Conservation (phyloP, 2,329 filamentous ascomycete genomes). For the Passalora sequoiae region DNA sequence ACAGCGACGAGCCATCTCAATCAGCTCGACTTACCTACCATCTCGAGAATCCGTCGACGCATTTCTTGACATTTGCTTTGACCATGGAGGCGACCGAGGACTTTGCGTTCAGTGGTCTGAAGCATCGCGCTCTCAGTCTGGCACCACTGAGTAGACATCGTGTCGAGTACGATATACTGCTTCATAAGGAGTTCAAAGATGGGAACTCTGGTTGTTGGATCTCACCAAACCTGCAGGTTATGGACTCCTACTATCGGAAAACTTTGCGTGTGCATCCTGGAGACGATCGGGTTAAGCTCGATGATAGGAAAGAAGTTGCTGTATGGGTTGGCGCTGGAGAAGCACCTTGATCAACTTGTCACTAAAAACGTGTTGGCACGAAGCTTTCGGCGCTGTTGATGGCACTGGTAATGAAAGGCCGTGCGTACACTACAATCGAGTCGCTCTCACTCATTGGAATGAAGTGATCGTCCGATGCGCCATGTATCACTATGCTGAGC, state of each 20-base stretch:
- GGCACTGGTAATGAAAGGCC: too few species aligned
- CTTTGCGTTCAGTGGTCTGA: constrained; percentile 88
- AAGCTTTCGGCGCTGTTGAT: too few species aligned
- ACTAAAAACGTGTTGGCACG: too few species aligned
- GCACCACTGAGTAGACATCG: constrained; percentile 73
- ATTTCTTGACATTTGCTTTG: constrained; percentile 89
- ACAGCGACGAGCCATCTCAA: constrained; percentile 27
- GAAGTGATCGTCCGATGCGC: too few species aligned
- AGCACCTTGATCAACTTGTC: not conserved
- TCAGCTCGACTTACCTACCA: constrained; percentile 52
- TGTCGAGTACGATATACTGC: constrained; percentile 69
- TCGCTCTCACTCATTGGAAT: too few species aligned
- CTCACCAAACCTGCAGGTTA: constrained; percentile 66
- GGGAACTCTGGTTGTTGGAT: constrained; percentile 57
- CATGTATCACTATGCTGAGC: too few species aligned
- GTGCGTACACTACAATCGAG: too few species aligned
- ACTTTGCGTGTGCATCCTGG: constrained; percentile 74
- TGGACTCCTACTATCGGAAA: constrained; percentile 92
- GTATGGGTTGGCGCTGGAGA: constrained; percentile 6
- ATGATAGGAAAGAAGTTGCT: constrained; percentile 12
- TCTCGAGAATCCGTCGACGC: constrained; percentile 88
- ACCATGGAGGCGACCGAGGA: constrained; percentile 87
- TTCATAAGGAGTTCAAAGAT: constrained; percentile 43
- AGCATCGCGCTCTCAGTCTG: constrained; percentile 72
- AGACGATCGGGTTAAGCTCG: constrained; percentile 60